Evolutionary conservation across 441 rosid species (phyloP).

Genomic region (Pelargonium myrrhifolium): DNA sequence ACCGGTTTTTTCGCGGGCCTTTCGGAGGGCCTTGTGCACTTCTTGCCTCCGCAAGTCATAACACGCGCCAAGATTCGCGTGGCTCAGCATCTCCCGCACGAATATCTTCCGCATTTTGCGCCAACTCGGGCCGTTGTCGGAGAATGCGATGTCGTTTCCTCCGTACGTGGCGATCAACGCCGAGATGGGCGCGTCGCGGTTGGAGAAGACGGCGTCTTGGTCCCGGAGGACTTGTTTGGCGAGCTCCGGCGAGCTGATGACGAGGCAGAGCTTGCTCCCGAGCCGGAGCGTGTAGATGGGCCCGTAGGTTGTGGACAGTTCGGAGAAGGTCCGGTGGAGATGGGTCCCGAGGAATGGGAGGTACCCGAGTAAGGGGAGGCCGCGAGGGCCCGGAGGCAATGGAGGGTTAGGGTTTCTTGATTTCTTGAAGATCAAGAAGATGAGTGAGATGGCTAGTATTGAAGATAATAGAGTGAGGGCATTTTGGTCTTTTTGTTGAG

Average conservation of each 20-base stretch:
- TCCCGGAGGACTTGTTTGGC: neutral
- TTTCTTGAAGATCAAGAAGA: neutral
- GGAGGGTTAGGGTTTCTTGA: neutral
- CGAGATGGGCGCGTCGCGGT: neutral
- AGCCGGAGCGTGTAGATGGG: neutral
- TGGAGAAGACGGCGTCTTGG: neutral
- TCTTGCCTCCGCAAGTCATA: neutral
- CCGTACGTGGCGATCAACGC: neutral
- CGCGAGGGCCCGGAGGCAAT: neutral
- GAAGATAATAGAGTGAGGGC: too few species aligned
- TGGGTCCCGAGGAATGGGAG: neutral
- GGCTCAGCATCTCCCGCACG: neutral
- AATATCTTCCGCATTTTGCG: neutral
- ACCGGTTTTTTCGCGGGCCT: neutral
- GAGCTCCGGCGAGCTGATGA: neutral
- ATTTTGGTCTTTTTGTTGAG: too few species aligned
- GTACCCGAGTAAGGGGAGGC: neutral
- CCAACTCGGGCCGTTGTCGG: neutral
- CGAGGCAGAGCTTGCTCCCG: neutral
- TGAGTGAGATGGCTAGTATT: too few species aligned
- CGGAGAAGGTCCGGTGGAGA: neutral
- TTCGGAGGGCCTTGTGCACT: neutral
- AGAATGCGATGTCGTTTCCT: neutral
- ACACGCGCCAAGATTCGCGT: neutral
- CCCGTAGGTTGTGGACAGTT: neutral